Percentiles rank a stretch among this genome's conserved stretches.
Evolutionary conservation across 1,284 basidiomycete genomes (phyloP).

Genomic region (Phellinidium pouzarii): DNA sequence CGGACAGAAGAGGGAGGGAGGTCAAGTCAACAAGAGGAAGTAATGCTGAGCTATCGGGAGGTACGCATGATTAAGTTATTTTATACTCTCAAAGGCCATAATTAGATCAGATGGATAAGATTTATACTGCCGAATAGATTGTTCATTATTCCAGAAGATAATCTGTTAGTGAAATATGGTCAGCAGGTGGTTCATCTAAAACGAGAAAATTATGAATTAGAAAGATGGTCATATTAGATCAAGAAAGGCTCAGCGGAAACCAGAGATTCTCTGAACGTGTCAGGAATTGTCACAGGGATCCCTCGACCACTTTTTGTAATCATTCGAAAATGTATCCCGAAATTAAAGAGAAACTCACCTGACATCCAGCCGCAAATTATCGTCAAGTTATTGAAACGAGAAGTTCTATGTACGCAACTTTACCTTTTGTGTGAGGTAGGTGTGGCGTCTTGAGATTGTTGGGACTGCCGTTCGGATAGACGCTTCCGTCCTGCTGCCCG

Average conservation of each 20-base stretch:
- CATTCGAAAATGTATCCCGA: constrained; percentile 35
- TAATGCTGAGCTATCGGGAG: no score
- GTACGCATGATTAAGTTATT: no score
- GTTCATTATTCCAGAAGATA: background rate
- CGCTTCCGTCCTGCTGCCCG: constrained; percentile 31
- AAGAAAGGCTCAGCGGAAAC: constrained; percentile 59
- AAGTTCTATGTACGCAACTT: background rate
- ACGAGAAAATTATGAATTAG: background rate
- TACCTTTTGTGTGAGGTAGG: constrained; percentile 14
- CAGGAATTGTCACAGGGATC: constrained; percentile 36
- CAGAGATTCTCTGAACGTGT: constrained; percentile 30
- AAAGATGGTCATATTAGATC: constrained; percentile 76
- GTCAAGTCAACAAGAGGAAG: background rate
- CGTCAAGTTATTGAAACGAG: background rate
- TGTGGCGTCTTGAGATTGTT: constrained; percentile 3
- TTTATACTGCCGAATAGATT: background rate
- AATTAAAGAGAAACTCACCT: constrained; percentile 16
- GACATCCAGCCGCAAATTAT: background rate
- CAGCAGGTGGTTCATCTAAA: background rate
- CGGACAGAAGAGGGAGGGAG: constrained; percentile 22
- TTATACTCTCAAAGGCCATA: background rate
- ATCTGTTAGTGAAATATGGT: background rate
- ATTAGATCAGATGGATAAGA: background rate
- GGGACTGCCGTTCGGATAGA: background rate
- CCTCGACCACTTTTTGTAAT: constrained; percentile 69